Base-by-base conservation (phyloP, 2,329 filamentous ascomycete genomes). In the Ascochyta lentis region DNA sequence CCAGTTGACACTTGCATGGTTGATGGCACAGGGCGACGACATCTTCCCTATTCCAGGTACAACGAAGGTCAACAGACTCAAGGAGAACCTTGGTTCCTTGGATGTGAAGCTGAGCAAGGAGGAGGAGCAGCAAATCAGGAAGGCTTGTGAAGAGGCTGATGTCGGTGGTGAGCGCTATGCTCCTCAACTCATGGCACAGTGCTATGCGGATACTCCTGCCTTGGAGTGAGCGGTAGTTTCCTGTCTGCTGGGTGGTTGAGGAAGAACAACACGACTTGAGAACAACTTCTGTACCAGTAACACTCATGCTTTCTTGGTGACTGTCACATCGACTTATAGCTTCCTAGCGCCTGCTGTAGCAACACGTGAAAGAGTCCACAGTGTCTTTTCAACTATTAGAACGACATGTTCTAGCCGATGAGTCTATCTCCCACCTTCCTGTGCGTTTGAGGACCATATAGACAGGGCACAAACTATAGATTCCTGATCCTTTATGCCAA, bases 1-100 rank as follows among this genome's bases (percentile, higher is more conserved):
- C 0, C 88, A 91, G 67, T 67, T 90, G 42, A 82, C 83, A 0
- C 56, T 78, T n/a, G 73, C 74, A 6, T 78, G 76, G 74, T 43
- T 77, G 37, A 24, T 76, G 56, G 66, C 65, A 6, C 75, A 78
- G 49, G 76, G 81, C 75, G 81, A 83, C 6, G 76, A 70, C 51
- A 72, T 66, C 73, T 81, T 90, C 62, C 84, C 87, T 0, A 89
- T 84, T 54, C 83, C 83, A 0, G 83, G 83, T 7, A 76, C 72
- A 10, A 74, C 70, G 8, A 69, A 63, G 53, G 8, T 67, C 4
- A 58, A 68, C 23, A 61, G 70, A 23, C 38, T 76, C 37, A 66
- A 69, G 49, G 72, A 75, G 60, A 76, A 75, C 42, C 24, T 70
- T 8, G 67, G 51, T 4, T 58, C 64, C 7, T 39, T 70, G 42